Evolutionary conservation across 768 basidiomycete genomes (phyloP), one percentile per base, ranked within the genome.

Genomic region (Coprinopsis strossmayeri): DNA sequence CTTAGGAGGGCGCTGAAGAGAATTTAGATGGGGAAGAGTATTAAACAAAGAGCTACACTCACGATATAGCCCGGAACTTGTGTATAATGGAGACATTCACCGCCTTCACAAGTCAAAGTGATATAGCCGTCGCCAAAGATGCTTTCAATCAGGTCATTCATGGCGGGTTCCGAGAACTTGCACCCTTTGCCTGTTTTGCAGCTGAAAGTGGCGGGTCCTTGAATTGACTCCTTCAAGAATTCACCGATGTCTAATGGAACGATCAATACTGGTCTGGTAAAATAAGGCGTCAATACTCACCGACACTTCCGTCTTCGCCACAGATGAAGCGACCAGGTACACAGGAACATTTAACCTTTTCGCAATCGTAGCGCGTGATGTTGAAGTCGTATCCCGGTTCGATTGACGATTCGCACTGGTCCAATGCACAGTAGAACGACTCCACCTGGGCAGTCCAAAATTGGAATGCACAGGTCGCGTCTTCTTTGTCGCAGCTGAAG

Each of bases 371-470:
- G 7, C 71, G 64, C 1, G 91, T 96, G 13, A 69, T 68, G 59
- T 96, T 93, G 21, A 69, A 66, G 47, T 84, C 77, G 60, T 81
- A 84, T 5, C 77, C 81, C 1, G 69, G 58, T 23, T 63, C 62
- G 1, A 50, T 59, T 28, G 71, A 59, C 4, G 80, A 80, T 2
- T 59, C 63, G 61, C 96, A 98, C 15, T 76, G 62, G 35, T 87
- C 74, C 46, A 99, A 74, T 9, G 80, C 79, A 66, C 96, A 99
- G 67, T 96, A 97, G 66, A 99, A 98, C 0, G 91, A 94, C 63
- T 99, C 95, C 48, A 91, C 77, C 57, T 88, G 74, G 4, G 87
- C 92, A 7, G 92, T 91, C 96, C 96, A 99, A 70, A 99, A 99
- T 66, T 99, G 94, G 76, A 99, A 99, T 20, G 82, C 80, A 62